Conservation (phyloP, 2,329 filamentous ascomycete genomes). For the Aspergillus sp. region DNA sequence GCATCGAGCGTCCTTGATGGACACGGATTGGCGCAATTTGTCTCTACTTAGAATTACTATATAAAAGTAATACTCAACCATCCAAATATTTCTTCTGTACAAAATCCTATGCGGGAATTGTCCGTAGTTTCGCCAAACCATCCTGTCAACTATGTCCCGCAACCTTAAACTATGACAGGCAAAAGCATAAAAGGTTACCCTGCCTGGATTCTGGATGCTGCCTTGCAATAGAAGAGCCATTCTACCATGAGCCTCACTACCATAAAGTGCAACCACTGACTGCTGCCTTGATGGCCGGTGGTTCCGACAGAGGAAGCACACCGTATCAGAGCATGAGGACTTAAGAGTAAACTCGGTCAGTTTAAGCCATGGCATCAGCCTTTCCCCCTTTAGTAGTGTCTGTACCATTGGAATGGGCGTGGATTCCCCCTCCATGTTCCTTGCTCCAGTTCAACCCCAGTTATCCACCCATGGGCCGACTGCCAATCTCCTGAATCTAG, state of each 20-base stretch:
- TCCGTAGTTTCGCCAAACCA: not conserved
- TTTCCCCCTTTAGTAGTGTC: not conserved
- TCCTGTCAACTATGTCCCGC: not conserved
- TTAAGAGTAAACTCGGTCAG: not conserved
- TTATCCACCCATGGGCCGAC: not conserved
- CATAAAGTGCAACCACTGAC: not conserved
- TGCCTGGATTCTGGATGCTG: not conserved
- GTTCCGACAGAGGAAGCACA: not conserved
- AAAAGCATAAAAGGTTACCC: not conserved
- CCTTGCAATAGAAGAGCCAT: not conserved
- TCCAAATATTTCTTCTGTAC: not conserved
- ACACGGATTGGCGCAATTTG: not conserved
- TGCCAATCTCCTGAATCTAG: not conserved
- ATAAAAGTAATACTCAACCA: not conserved
- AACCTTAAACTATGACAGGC: not conserved
- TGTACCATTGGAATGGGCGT: not conserved
- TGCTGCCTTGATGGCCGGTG: not conserved
- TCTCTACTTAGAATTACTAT: not conserved
- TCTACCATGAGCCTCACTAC: not conserved
- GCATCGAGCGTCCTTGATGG: not conserved
- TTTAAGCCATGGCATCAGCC: not conserved
- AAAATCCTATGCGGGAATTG: not conserved
- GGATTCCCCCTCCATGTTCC: not conserved
- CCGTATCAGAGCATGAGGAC: not conserved
- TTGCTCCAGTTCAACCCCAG: not conserved